Base-by-base conservation (phyloP, 176 grass and related monocot genomes). In the Hsuehochloa calcarea region DNA sequence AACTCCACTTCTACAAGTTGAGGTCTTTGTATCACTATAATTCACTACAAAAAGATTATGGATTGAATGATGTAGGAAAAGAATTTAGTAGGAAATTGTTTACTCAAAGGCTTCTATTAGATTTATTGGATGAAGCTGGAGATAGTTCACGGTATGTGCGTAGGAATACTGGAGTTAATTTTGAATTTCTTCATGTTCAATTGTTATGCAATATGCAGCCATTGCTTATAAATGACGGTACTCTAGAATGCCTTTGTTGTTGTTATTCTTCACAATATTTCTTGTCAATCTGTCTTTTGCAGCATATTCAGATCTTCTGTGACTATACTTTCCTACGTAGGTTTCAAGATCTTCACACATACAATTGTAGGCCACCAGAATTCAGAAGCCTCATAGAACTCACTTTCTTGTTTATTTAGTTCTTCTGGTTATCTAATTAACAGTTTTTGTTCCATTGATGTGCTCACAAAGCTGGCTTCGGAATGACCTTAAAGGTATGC, bases 1-100 rank as follows among this genome's bases (percentile, higher is more conserved):
- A 10, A 6, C 16, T 80, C 62, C 34, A 4, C 16, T 75, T 71
- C 39, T 77, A 9, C 14, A 50, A 82, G 27, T 70, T 81, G 56
- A 61, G 59, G 20, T 60, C 26, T 47, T 22, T 15, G 26, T 40
- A 54, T 76, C 67, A 82, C 49, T 77, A 52, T 52, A 44, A 61
- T 82, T 51, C 51, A 54, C 14, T 59, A 74, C 73, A 69, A 72
- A n/a, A n/a, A n/a, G n/a, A n/a, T 86, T 98, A 92, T 85, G 96
- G 96, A 89, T 87, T 98, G 54, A 98, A 98, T 95, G 96, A 98
- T 83, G 96, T 93, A 27, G 96, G 93, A 45, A 95, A 95, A 86
- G 95, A 98, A 68, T 95, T 93, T 72, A 72, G 43, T 58, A 85
- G 87, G 49, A 95, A 93, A 81, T 34, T 88, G 47, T 59, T 85